These are phyloP conservation scores for Lepidopterella palustris DNA, from an alignment of 495 filamentous ascomycete genomes.

Conservation along the genomic window DNA sequence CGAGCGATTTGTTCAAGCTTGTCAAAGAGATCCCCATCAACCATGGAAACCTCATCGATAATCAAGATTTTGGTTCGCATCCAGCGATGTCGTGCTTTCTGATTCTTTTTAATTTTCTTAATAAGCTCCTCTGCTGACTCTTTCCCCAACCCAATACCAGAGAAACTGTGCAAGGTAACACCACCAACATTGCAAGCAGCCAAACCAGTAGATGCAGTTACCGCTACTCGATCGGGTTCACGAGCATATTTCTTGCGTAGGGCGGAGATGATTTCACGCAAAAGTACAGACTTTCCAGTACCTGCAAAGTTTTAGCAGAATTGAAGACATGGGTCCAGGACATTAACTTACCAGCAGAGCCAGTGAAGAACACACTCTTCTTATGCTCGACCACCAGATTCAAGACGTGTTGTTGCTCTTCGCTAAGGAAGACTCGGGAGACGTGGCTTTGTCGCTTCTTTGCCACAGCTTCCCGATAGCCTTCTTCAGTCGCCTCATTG, in stretches of 20 bases:
- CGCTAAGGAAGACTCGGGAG: slow-evolving; percentile 65
- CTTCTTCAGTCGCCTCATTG: slow-evolving; percentile 30
- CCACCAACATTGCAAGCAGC: slow-evolving; percentile 96
- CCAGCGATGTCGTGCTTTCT: slow-evolving; percentile 84
- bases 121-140: slow-evolving; percentile 74
- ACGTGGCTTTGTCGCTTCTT: slow-evolving; percentile 40
- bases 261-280: slow-evolving; percentile 79
- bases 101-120: slow-evolving; percentile 84
- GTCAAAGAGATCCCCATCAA: slow-evolving; percentile 93
- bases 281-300: slow-evolving; percentile 93
- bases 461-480: slow-evolving; percentile 32
- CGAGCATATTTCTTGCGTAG: slow-evolving; percentile 66
- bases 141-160: slow-evolving; percentile 92
- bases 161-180: slow-evolving; percentile 91
- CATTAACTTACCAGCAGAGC: slow-evolving; percentile 64
- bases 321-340: neutral
- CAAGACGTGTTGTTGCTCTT: slow-evolving; percentile 79
- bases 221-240: slow-evolving; percentile 76
- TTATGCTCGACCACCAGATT: slow-evolving; percentile 65
- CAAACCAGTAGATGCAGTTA: slow-evolving; percentile 92
- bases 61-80: slow-evolving; percentile 77
- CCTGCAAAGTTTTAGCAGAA: slow-evolving; percentile 7
- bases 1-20: slow-evolving; percentile 90
- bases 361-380: slow-evolving; percentile 96
- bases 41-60: slow-evolving; percentile 97